These are phyloP conservation scores for Cryptosporidium canis DNA, from an alignment of 169 alveolate genomes.

Conservation along the genomic window DNA sequence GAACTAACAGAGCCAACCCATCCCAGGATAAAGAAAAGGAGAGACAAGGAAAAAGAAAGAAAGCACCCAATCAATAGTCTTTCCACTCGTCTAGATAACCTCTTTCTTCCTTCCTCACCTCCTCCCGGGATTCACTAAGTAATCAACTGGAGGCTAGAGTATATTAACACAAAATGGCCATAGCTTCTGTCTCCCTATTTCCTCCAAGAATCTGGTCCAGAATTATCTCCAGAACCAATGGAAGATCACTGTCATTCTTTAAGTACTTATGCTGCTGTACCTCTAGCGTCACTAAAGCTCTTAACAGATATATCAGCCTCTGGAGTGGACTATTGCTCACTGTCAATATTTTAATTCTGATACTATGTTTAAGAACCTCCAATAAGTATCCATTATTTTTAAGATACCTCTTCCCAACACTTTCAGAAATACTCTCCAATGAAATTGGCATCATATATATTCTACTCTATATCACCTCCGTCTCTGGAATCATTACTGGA, in stretches of 20 bases:
- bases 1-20: too few relatives aligned
- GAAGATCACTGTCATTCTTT: conserved; percentile 29
- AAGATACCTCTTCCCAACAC: conserved; percentile 16
- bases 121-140: too few relatives aligned
- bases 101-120: too few relatives aligned
- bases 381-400: conserved; percentile 8
- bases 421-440: background rate
- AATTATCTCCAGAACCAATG: conserved; percentile 35
- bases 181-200: background rate
- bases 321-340: conserved; percentile 34
- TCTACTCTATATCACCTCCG: conserved; percentile 7
- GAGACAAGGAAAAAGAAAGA: too few relatives aligned
- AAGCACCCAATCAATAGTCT: too few relatives aligned
- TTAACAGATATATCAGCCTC: conserved; percentile 3
- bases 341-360: background rate
- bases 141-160: background rate
- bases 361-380: conserved; percentile 18
- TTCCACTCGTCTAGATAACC: too few relatives aligned
- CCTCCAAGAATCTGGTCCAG: conserved; percentile 61
- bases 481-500: conserved; percentile 7
- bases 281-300: conserved; percentile 3
- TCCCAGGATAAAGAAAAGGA: too few relatives aligned
- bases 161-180: background rate
- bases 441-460: conserved; percentile 21
- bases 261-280: conserved; percentile 48